phyloP scores from a whole-genome alignment of 257 asterid genomes.

The Fraxinus quadrangulata region DNA sequence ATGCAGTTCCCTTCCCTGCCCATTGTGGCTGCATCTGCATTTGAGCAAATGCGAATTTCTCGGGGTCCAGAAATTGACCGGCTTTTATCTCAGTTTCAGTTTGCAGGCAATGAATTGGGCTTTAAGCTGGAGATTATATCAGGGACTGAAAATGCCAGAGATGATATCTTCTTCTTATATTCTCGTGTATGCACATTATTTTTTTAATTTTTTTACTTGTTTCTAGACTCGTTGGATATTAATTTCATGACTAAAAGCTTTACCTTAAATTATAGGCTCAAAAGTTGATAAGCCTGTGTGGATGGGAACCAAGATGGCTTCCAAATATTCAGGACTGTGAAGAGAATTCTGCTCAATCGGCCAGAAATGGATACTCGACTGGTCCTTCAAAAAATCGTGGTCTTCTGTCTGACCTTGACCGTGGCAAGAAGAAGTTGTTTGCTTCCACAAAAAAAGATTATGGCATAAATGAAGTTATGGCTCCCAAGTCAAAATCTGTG shows the following conservation, averaged over 20 bases:
- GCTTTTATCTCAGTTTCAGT: conserved; percentile 68
- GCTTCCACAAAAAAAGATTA: conserved; percentile 58
- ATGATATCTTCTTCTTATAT: conserved; percentile 66
- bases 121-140: conserved; percentile 61
- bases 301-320: conserved; percentile 99
- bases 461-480: conserved; percentile 47
- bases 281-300: conserved; percentile 93
- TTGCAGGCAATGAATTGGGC: conserved; percentile 68
- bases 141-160: conserved; percentile 65
- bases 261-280: conserved; percentile 60
- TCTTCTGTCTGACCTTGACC: conserved; percentile 75
- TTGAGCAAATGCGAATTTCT: conserved; percentile 74
- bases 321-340: conserved; percentile 98
- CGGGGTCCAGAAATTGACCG: conserved; percentile 88
- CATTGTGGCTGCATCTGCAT: conserved; percentile 67
- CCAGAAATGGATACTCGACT: conserved; percentile 82
- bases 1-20: conserved; percentile 96
- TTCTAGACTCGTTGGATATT: conserved; percentile 6
- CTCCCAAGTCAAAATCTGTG: conserved; percentile 48
- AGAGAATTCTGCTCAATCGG: conserved; percentile 98
- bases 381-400: conserved; percentile 67
- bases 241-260: conserved; percentile 18
- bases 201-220: conserved; percentile 11
- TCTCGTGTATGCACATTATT: conserved; percentile 58
- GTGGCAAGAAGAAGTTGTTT: conserved; percentile 81